phyloP scores from a whole-genome alignment of 2,329 filamentous ascomycete species.

The Nemania sp. region DNA sequence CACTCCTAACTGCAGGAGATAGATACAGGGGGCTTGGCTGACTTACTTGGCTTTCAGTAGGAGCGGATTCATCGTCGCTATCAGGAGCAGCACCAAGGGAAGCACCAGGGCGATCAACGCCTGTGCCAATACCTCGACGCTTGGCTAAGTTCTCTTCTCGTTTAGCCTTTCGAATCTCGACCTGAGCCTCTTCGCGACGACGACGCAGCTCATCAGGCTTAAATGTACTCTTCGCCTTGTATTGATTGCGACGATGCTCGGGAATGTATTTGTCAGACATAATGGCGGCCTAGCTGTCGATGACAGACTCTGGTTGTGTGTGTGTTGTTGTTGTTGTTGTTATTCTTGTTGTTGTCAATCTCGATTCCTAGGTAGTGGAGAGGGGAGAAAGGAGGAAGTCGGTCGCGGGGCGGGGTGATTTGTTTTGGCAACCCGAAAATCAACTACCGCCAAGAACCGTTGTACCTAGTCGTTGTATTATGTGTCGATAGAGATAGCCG shows the following conservation, averaged over 20 bases:
- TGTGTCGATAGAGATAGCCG: background rate
- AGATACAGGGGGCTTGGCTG: background rate
- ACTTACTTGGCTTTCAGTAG: slow-evolving; percentile 95
- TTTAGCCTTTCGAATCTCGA: slow-evolving; percentile 98
- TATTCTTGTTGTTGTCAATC: slow-evolving; percentile 24
- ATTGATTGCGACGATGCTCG: slow-evolving; percentile 98
- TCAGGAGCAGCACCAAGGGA: slow-evolving; percentile 89
- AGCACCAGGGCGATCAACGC: slow-evolving; percentile 82
- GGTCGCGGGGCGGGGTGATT: slow-evolving; percentile 51
- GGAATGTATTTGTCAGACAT: slow-evolving; percentile 99
- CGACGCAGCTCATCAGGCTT: slow-evolving; percentile 99
- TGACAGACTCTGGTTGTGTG: slow-evolving; percentile 23
- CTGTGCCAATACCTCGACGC: slow-evolving; percentile 90
- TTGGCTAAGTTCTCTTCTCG: slow-evolving; percentile 99
- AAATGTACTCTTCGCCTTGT: slow-evolving; percentile 99
- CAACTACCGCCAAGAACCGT: slow-evolving; percentile 33
- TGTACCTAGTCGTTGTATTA: slow-evolving; percentile 15
- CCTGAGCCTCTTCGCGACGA: slow-evolving; percentile 98
- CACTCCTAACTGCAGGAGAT: background rate
- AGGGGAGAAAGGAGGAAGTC: slow-evolving; percentile 40
- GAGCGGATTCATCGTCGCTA: slow-evolving; percentile 96
- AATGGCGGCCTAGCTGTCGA: slow-evolving; percentile 57
- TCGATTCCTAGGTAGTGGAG: slow-evolving; percentile 40
- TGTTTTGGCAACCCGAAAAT: slow-evolving; percentile 47
- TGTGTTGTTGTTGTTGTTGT: slow-evolving; percentile 1